These are phyloP conservation scores for Carallia brachiata DNA, from an alignment of 345 rosid genomes.

Conservation along the genomic window DNA sequence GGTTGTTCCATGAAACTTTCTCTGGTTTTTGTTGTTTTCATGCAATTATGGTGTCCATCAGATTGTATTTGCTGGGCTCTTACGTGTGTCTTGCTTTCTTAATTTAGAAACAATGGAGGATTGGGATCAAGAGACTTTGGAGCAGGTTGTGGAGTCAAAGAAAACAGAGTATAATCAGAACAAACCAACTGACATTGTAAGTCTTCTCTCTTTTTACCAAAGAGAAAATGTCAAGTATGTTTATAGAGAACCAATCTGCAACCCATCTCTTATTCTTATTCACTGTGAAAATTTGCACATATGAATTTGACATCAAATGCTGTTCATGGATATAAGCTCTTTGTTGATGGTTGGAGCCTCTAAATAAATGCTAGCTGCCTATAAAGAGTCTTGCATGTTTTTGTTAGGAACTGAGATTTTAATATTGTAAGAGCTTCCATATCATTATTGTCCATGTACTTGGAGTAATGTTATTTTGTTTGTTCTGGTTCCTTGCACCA, in stretches of 20 bases:
- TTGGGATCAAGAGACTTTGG: conserved; percentile 95
- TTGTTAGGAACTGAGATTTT: too few species aligned
- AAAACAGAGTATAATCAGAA: conserved; percentile 79
- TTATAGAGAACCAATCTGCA: too few species aligned
- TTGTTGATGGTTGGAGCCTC: background rate
- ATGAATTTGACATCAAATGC: background rate
- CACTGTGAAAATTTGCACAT: background rate
- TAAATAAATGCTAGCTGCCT: too few species aligned
- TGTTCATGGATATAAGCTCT: background rate
- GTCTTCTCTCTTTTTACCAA: conserved; percentile 15
- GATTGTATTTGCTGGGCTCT: conserved; percentile 7
- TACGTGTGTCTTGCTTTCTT: conserved; percentile 8
- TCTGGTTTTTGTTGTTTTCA: background rate
- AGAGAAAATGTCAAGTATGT: too few species aligned
- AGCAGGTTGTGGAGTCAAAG: conserved; percentile 90
- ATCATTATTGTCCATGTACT: too few species aligned
- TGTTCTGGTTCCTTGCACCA: background rate
- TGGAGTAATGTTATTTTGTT: background rate
- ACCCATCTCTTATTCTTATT: background rate
- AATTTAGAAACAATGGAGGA: conserved; percentile 77
- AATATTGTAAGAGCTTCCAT: too few species aligned
- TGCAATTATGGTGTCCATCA: background rate
- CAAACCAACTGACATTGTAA: conserved; percentile 90
- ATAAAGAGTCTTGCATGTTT: too few species aligned
- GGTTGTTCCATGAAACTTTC: conserved; percentile 34